Conservation (phyloP, 75 land plant species). For the Selaginella moellendorffii region DNA sequence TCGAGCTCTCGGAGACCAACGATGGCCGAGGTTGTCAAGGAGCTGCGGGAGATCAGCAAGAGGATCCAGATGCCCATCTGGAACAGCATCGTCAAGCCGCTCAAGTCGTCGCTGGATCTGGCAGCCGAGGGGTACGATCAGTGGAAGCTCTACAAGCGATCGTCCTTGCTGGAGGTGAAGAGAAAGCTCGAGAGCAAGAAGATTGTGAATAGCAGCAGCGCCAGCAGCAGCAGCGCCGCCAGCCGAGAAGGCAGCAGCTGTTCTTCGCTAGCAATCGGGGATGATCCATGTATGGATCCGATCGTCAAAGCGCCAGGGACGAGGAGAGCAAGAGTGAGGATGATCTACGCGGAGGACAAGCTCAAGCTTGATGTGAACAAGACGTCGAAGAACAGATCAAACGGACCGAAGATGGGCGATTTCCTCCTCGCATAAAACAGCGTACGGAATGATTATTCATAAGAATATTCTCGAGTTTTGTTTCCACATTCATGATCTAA, state of each 20-base stretch:
- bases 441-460: no score
- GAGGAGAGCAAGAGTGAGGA: neutral
- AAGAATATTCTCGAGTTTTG: no score
- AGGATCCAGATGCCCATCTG: slow-evolving; percentile 21
- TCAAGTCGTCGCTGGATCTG: slow-evolving; percentile 6
- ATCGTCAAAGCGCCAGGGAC: no score
- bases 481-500: no score
- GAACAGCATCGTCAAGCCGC: slow-evolving; percentile 11
- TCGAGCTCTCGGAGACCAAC: slow-evolving; percentile 46
- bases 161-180: slow-evolving; percentile 2
- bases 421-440: no score
- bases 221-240: no score
- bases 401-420: neutral
- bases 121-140: slow-evolving; percentile 10
- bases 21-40: slow-evolving; percentile 63
- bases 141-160: slow-evolving; percentile 4
- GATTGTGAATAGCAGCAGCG: no score
- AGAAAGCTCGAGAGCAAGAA: no score
- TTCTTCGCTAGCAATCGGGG: no score
- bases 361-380: neutral
- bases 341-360: neutral
- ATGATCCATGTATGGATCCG: no score
- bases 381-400: neutral
- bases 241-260: no score
- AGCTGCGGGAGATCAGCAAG: slow-evolving; percentile 33